phyloP scores from a whole-genome alignment of 2,329 filamentous ascomycete genomes.

The Colletotrichum cordylinicola region DNA sequence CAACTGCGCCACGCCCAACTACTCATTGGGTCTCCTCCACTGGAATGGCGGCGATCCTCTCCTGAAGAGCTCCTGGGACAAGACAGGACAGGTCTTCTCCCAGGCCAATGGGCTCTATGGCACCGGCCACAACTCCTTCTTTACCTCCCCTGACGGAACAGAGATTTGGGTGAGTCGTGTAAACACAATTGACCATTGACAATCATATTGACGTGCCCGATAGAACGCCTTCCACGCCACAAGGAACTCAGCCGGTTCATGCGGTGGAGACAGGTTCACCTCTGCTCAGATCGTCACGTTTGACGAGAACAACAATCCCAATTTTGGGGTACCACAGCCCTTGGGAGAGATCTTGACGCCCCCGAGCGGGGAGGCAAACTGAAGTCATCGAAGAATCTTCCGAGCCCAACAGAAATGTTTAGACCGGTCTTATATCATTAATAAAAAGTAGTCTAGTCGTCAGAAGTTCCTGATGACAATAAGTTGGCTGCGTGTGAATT shows the following conservation, averaged over 20 bases:
- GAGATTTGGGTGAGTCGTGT: background rate
- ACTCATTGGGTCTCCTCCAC: background rate
- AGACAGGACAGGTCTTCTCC: background rate
- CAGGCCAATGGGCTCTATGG: background rate
- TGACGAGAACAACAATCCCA: background rate
- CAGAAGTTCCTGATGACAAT: no score
- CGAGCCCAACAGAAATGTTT: no score
- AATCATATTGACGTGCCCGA: rapidly evolving
- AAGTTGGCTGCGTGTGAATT: no score
- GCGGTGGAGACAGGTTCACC: background rate
- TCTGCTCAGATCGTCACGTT: background rate
- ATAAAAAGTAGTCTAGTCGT: rapidly evolving
- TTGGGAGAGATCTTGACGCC: background rate
- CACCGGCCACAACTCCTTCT: background rate
- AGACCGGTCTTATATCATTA: no score
- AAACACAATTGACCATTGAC: rapidly evolving
- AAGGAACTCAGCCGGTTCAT: background rate
- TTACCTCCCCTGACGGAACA: background rate
- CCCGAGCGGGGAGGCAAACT: background rate
- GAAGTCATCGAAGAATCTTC: background rate
- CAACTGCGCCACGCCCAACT: background rate
- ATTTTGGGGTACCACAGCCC: background rate
- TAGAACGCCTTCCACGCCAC: background rate
- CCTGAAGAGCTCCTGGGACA: background rate
- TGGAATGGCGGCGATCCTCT: background rate